Evolutionary conservation across 495 filamentous ascomycete genomes (phyloP).

Genomic region (Penicillium roqueforti): DNA sequence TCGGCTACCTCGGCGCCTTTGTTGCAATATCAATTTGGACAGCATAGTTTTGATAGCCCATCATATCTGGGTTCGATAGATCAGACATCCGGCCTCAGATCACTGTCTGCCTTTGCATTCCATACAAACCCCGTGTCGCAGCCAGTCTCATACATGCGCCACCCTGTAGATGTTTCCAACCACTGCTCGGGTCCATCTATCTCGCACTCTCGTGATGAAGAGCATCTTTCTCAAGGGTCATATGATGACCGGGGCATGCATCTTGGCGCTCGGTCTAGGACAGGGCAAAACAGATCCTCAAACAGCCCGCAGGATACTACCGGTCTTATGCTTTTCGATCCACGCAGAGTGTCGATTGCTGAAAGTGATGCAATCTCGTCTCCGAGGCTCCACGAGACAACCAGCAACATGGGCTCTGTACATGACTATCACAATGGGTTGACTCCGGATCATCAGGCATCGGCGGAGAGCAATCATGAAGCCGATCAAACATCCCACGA

Average conservation of each 20-base stretch:
- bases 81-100: slow-evolving; percentile 28
- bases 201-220: slow-evolving; percentile 5
- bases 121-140: slow-evolving; percentile 31
- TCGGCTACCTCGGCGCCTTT: slow-evolving; percentile 13
- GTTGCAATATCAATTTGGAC: slow-evolving; percentile 21
- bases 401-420: neutral
- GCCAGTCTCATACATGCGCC: slow-evolving; percentile 37
- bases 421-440: neutral
- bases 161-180: slow-evolving; percentile 18
- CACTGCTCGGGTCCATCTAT: slow-evolving; percentile 6
- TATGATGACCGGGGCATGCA: slow-evolving; percentile 11
- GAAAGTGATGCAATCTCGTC: slow-evolving; percentile 5
- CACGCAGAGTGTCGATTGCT: slow-evolving; percentile 1
- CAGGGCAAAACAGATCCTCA: neutral
- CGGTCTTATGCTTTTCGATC: slow-evolving; percentile 4
- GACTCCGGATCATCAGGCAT: neutral
- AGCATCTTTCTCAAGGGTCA: slow-evolving; percentile 4
- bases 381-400: neutral
- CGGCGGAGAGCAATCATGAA: neutral
- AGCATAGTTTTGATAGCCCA: slow-evolving; percentile 15
- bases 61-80: slow-evolving; percentile 27
- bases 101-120: slow-evolving; percentile 31
- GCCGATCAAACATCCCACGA: slow-evolving; percentile 11
- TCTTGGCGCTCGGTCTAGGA: neutral
- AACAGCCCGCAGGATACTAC: neutral